These are phyloP conservation scores for Friedmanniomyces simplex DNA, from an alignment of 495 filamentous ascomycete species.

Conservation along the genomic window DNA sequence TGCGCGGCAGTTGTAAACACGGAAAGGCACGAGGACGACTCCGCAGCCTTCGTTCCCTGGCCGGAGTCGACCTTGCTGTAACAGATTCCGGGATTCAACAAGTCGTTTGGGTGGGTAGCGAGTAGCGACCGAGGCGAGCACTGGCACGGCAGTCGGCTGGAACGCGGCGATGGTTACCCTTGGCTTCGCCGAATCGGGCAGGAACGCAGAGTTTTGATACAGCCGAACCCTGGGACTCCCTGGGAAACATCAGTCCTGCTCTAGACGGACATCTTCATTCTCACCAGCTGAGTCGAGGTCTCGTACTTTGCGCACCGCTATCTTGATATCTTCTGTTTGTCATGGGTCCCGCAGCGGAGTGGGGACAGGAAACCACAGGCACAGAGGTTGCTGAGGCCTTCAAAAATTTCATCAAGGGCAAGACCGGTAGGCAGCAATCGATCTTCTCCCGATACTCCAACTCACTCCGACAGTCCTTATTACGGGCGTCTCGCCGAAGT, in stretches of 20 bases:
- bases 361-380: constrained; percentile 22
- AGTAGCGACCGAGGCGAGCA: too few relatives aligned
- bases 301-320: not conserved
- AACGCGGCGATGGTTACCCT: too few relatives aligned
- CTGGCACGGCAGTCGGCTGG: too few relatives aligned
- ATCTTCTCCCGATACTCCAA: not conserved
- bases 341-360: constrained; percentile 22
- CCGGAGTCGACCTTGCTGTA: too few relatives aligned
- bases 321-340: not conserved
- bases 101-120: too few relatives aligned
- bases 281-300: not conserved
- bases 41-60: not conserved
- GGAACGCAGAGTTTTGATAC: too few relatives aligned
- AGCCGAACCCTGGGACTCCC: too few relatives aligned
- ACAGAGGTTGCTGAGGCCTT: constrained; percentile 24
- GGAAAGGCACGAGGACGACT: too few relatives aligned
- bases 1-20: too few relatives aligned
- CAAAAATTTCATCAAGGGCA: constrained; percentile 15
- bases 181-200: too few relatives aligned
- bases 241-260: not conserved
- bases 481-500: constrained; percentile 39
- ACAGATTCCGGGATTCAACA: too few relatives aligned
- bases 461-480: constrained; percentile 22
- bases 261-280: not conserved
- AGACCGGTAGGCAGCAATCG: not conserved